phyloP scores from a whole-genome alignment of 176 grass and related monocot genomes.

The Aegilops sharonensis region DNA sequence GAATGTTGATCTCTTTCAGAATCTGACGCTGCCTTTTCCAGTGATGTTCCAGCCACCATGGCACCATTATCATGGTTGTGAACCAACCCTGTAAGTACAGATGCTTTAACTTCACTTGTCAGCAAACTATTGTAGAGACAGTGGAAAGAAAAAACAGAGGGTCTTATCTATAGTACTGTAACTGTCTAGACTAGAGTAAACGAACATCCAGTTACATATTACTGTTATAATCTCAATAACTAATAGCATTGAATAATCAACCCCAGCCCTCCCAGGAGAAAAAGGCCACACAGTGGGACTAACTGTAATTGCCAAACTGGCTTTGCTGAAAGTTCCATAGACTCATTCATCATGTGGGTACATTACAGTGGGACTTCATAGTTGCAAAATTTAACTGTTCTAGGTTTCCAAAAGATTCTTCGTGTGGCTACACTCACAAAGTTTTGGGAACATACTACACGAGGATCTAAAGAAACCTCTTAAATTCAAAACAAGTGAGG shows the following conservation, averaged over 20 bases:
- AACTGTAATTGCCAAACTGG: background rate
- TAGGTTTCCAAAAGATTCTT: background rate
- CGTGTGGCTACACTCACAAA: background rate
- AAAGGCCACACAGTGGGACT: background rate
- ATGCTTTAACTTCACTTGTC: background rate
- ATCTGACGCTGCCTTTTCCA: background rate
- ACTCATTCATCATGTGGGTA: background rate
- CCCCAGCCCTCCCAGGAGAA: background rate
- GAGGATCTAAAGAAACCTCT: background rate
- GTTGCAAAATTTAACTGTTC: background rate
- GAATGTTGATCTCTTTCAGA: constrained; percentile 1
- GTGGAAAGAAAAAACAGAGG: background rate
- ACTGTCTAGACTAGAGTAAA: background rate
- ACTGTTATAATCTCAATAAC: background rate
- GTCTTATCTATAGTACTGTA: background rate
- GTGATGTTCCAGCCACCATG: background rate
- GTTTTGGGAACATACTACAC: background rate
- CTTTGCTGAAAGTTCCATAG: background rate
- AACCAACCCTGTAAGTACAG: constrained; percentile 20
- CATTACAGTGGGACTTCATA: background rate
- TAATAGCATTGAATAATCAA: background rate
- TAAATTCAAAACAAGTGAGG: background rate
- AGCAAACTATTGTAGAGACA: background rate
- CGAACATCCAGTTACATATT: background rate
- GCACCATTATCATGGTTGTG: constrained; percentile 9